Evolutionary conservation across 306 rosid genomes (phyloP).

Genomic region (Prinsepia uniflora): DNA sequence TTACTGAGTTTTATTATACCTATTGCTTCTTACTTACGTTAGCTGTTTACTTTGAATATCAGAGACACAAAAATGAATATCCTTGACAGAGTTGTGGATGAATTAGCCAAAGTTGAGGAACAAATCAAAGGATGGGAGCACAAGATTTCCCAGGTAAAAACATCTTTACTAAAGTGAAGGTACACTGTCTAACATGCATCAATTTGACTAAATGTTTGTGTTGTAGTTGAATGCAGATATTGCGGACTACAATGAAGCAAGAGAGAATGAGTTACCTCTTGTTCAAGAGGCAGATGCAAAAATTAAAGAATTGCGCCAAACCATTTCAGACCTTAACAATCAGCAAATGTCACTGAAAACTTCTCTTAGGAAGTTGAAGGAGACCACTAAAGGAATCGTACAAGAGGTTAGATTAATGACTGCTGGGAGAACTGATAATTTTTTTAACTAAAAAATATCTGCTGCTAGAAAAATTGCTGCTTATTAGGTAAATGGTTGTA

Average conservation of each 20-base stretch:
- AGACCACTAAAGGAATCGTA: conserved; percentile 61
- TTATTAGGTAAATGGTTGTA: not conserved
- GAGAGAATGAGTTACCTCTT: conserved; percentile 65
- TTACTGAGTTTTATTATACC: not conserved
- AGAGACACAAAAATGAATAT: conserved; percentile 55
- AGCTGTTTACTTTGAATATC: not conserved
- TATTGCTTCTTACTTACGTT: not conserved
- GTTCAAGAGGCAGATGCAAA: conserved; percentile 67
- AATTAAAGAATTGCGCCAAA: conserved; percentile 69
- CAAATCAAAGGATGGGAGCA: conserved; percentile 43
- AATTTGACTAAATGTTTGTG: conserved; percentile 13
- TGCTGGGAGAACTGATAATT: conserved; percentile 1
- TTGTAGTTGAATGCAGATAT: conserved; percentile 65
- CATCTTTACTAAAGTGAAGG: not conserved
- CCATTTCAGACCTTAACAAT: conserved; percentile 58
- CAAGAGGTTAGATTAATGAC: conserved; percentile 54
- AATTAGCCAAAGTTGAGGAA: conserved; percentile 47
- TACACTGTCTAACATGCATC: not conserved
- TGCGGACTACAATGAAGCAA: conserved; percentile 48
- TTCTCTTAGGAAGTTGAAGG: conserved; percentile 57
- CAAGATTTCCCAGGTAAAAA: conserved; percentile 53
- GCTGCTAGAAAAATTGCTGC: not conserved
- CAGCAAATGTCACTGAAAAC: conserved; percentile 61
- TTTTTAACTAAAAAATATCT: conserved; percentile 1
- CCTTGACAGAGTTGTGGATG: conserved; percentile 45